Percentiles rank a stretch among this genome's conserved stretches.
Conservation (phyloP, 306 rosid genomes). For the Begonia loranthoides region DNA sequence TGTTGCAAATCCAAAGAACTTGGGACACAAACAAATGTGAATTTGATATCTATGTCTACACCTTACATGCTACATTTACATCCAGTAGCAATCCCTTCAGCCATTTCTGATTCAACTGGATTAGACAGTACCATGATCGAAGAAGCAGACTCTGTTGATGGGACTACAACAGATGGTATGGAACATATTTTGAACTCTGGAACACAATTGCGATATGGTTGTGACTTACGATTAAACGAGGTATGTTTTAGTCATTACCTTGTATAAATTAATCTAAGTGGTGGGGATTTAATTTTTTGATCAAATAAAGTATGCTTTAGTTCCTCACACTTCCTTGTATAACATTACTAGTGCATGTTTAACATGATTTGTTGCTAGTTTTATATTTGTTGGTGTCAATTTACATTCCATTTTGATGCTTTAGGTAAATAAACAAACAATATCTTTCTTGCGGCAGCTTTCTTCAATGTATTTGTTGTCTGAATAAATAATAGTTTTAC, state of each 20-base stretch:
- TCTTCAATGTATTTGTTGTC: too few relatives aligned
- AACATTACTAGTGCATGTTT: too few relatives aligned
- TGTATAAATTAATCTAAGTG: conserved; percentile 4
- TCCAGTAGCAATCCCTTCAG: conserved; percentile 85
- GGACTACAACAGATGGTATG: conserved; percentile 87
- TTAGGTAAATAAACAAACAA: too few relatives aligned
- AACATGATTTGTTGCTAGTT: too few relatives aligned
- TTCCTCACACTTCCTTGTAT: too few relatives aligned
- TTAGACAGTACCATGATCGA: conserved; percentile 72
- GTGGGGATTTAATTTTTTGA: background rate
- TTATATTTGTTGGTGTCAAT: too few relatives aligned
- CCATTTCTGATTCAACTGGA: conserved; percentile 78
- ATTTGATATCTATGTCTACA: conserved; percentile 83
- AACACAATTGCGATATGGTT: conserved; percentile 93
- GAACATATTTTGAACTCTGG: conserved; percentile 96
- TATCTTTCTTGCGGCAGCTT: too few relatives aligned
- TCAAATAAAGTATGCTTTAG: too few relatives aligned
- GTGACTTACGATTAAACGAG: conserved; percentile 93
- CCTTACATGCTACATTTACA: conserved; percentile 95
- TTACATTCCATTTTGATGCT: too few relatives aligned
- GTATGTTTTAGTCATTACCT: conserved; percentile 26
- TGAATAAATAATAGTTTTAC: too few relatives aligned
- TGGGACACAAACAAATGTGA: conserved; percentile 75
- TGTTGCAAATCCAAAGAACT: conserved; percentile 64
- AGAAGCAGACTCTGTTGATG: conserved; percentile 90